Base-by-base conservation (phyloP, 192 early-diverging fungal species). In the Piromyces finnis region DNA sequence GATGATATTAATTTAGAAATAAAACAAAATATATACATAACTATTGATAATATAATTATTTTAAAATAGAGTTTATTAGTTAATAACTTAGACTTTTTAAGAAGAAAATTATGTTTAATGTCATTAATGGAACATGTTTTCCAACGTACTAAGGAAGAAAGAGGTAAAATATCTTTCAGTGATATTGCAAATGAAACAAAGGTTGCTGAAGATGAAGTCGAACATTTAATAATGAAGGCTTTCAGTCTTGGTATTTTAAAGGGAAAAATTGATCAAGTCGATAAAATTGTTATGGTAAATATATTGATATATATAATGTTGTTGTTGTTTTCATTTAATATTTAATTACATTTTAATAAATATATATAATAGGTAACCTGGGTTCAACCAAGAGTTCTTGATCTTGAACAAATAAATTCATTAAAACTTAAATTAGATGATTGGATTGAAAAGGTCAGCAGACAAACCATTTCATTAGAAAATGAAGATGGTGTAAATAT, bases 141-240 rank as follows among this genome's bases (percentile, higher is more conserved):
- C 85, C 92, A 92, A 86, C 91, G 94, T 37, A 86, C 85, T 83
- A 88, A 92, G 78, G 89, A 94, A 82, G 85, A 91, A 83, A 87
- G 95, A n/a, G 85, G 86, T 26, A 86, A 87, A 1, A 92, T 98
- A 78, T 85, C 93, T 11, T 99, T 99, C 86, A 82, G 82, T 9
- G 89, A 85, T 6, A 93, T 99, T 83, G 92, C 96, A 11, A 85
- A 91, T 4, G 95, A 96, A 84, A 96, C 94, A 4, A 88, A 90
- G 51, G 86, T 97, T 59, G 84, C 89, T 2, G 41, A 90, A 29
- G 92, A 94, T 37, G 94, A 97, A 84, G 97, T 98, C 15, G 98
- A 99, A 88, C 95, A 97, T 83, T 83, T 99, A 82, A 92, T 98
- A 29, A 99, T 99, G 98, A 97, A 97, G 88, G 97, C 96, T 17